A percentile compares a stretch with the other conserved stretches of the same genome.
Conservation (phyloP, 2,329 filamentous ascomycete species). For the Penicillium decumbens region DNA sequence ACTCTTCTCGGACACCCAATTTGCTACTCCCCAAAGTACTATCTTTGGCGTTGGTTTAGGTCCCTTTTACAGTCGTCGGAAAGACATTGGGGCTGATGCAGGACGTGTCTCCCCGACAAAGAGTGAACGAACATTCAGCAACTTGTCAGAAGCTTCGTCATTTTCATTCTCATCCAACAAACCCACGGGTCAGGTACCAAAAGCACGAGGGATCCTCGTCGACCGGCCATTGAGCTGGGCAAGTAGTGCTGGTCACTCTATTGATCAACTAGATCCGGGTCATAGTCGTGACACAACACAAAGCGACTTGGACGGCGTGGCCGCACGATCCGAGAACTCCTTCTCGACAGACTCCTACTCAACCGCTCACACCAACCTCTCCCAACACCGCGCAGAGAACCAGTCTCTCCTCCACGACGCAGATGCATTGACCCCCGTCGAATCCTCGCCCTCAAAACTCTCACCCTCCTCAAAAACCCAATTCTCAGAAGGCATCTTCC, state of each 20-base stretch:
- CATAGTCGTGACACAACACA: constrained; percentile 20
- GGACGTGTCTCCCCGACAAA: constrained; percentile 48
- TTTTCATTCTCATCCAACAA: constrained; percentile 40
- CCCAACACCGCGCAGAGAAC: constrained; percentile 49
- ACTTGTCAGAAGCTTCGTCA: constrained; percentile 51
- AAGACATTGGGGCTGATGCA: constrained; percentile 18
- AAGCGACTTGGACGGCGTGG: constrained; percentile 24
- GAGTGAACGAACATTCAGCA: constrained; percentile 53
- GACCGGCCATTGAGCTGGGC: constrained; percentile 22
- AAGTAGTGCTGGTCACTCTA: constrained; percentile 24
- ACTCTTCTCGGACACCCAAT: constrained; percentile 26
- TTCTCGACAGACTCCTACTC: constrained; percentile 49
- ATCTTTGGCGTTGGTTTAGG: constrained; percentile 23
- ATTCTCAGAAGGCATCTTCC: constrained; percentile 66
- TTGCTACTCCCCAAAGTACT: constrained; percentile 26
- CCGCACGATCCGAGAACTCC: constrained; percentile 33
- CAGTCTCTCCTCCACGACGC: constrained; percentile 49
- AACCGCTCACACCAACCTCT: constrained; percentile 49
- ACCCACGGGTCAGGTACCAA: constrained; percentile 16
- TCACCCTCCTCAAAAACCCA: constrained; percentile 34
- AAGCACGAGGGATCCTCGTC: constrained; percentile 17
- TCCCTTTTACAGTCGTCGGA: constrained; percentile 22
- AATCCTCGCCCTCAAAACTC: constrained; percentile 28
- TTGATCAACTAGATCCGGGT: constrained; percentile 23
- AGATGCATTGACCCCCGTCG: constrained; percentile 24